Base-by-base conservation (phyloP, 441 rosid genomes). In the Biscutella laevigata region DNA sequence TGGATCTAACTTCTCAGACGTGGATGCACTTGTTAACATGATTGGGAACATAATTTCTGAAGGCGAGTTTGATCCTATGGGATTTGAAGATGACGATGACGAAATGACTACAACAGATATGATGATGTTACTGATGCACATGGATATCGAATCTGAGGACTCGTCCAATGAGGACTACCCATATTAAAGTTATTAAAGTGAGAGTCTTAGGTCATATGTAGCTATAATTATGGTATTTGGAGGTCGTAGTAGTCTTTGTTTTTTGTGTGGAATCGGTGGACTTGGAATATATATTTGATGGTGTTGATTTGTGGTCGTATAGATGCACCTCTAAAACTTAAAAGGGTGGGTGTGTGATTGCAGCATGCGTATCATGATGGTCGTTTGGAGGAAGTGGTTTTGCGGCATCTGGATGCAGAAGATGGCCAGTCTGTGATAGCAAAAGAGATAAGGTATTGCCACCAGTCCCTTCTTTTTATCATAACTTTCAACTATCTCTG, bases 341-440 rank as follows among this genome's bases (percentile, higher is more conserved):
- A 21, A 44, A 11, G 34, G 8, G 38, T 59, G 53, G 42, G 59
- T 52, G 25, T 52, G 25, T 57, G 57, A 39, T 73, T 81, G 82
- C 83, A 86, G 95, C 95, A 86, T 70, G 86, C 84, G 0, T 79
- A 68, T 61, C 71, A 68, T 51, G 95, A 81, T 71, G 95, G 92
- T 52, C 78, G 80, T 28, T 64, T 79, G 72, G 95, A 81, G 77
- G 88, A 86, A 53, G 86, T 76, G 44, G 83, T 68, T 59, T 58
- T 77, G 48, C 82, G 91, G 36, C 91, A 86, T 75, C 82, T 83
- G 52, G 84, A 77, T 20, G 75, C 81, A 66, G 95, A 83, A 50
- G 91, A 86, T 77, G 91, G 95, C 53, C 62, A 71, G 38, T 70
- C 81, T 6, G 79, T 86, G 64, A 83, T 86, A 53, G 84, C 86